Percentiles rank a stretch among this genome's conserved stretches.
Conservation (phyloP, 2,329 filamentous ascomycete genomes). For the Simplicillium sp. region DNA sequence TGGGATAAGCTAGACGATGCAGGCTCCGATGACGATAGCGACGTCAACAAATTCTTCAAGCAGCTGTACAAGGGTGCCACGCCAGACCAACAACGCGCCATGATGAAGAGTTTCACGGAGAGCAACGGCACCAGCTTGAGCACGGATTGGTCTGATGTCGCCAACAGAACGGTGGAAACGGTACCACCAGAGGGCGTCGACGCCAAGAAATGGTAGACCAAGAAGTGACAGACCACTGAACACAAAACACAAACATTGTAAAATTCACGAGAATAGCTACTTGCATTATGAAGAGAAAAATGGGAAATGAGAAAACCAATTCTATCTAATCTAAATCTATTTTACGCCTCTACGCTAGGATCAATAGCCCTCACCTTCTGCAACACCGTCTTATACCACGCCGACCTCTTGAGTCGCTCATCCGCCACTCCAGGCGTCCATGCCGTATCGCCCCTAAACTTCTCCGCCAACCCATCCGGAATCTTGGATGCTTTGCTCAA, state of each 20-base stretch:
- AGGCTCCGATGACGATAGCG: slow-evolving; percentile 47
- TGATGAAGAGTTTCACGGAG: slow-evolving; percentile 96
- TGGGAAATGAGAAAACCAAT: neutral
- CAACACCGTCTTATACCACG: slow-evolving; percentile 15
- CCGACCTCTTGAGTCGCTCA: slow-evolving; percentile 12
- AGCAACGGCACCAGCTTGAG: slow-evolving; percentile 89
- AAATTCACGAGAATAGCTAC: neutral
- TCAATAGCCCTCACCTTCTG: slow-evolving; percentile 8
- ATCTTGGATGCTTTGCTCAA: slow-evolving; percentile 23
- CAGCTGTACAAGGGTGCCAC: slow-evolving; percentile 70
- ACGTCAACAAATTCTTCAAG: slow-evolving; percentile 82
- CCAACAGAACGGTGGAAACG: slow-evolving; percentile 60
- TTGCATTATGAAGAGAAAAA: neutral
- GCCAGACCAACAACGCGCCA: slow-evolving; percentile 76
- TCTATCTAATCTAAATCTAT: too few relatives aligned
- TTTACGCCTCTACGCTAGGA: too few relatives aligned
- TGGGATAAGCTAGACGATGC: slow-evolving; percentile 70
- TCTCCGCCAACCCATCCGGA: slow-evolving; percentile 15
- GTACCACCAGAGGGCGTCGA: slow-evolving; percentile 68
- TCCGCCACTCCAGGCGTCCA: slow-evolving; percentile 17
- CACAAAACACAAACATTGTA: too few relatives aligned
- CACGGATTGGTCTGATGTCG: slow-evolving; percentile 84
- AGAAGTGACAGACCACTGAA: too few relatives aligned
- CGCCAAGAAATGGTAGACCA: slow-evolving; percentile 63
- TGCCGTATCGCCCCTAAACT: slow-evolving; percentile 11